Evolutionary conservation across 768 basidiomycete genomes (phyloP).

Genomic region (Amyloporia xantha): DNA sequence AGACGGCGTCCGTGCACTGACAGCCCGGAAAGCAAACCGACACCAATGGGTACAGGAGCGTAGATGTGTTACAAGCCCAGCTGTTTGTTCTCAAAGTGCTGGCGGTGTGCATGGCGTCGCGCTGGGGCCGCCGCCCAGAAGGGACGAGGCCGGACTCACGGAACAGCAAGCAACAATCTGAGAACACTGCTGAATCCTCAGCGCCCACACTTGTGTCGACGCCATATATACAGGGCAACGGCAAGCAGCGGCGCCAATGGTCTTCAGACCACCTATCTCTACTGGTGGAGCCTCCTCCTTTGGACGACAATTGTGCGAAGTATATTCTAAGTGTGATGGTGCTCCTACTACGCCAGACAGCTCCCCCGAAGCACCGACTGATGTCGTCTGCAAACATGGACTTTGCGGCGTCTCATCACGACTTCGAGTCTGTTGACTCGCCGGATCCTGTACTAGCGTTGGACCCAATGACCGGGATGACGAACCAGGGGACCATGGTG

Average conservation of each 20-base stretch:
- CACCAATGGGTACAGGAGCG: constrained; percentile 41
- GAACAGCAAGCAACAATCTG: constrained; percentile 26
- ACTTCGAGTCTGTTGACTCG: constrained; percentile 56
- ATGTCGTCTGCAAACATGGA: constrained; percentile 55
- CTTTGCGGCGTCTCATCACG: constrained; percentile 60
- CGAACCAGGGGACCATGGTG: constrained; percentile 3
- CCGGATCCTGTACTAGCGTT: constrained; percentile 8
- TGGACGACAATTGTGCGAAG: constrained; percentile 77
- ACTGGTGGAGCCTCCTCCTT: constrained; percentile 55
- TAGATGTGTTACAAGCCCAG: constrained; percentile 81
- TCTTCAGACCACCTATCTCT: constrained; percentile 39
- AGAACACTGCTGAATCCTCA: constrained; percentile 26
- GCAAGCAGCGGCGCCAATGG: constrained; percentile 28
- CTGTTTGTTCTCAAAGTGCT: constrained; percentile 81
- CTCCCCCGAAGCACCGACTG: constrained; percentile 46
- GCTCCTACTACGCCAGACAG: constrained; percentile 70
- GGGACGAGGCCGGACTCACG: constrained; percentile 36
- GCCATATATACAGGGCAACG: constrained; percentile 18
- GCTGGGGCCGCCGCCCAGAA: constrained; percentile 53
- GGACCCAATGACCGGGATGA: neutral
- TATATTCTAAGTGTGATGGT: constrained; percentile 81
- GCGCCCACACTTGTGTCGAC: constrained; percentile 30
- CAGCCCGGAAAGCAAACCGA: constrained; percentile 42
- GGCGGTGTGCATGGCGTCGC: constrained; percentile 67
- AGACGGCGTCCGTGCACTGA: neutral